Percentiles rank a stretch among this genome's conserved stretches.
phyloP scores from a whole-genome alignment of 768 basidiomycete genomes.

The Amyloporia xantha region DNA sequence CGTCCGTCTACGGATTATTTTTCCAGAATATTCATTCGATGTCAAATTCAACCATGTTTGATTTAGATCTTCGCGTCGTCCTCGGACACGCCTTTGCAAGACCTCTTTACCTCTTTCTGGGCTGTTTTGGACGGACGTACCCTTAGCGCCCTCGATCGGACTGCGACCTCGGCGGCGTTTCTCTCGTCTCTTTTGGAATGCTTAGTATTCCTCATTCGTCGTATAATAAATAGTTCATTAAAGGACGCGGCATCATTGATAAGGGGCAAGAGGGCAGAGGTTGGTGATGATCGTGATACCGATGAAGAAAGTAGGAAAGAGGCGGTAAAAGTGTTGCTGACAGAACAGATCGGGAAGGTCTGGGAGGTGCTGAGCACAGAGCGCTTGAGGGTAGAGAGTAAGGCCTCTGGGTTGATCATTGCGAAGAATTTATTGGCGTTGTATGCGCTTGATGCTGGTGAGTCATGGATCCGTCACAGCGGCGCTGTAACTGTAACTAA shows the following conservation, averaged over 20 bases:
- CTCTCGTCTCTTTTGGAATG: conserved; percentile 67
- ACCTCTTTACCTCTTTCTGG: conserved; percentile 78
- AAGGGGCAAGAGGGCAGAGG: neutral
- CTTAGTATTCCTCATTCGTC: conserved; percentile 47
- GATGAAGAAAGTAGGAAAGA: neutral
- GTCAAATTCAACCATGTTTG: too few species aligned
- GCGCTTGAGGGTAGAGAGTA: conserved; percentile 41
- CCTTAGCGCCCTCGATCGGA: conserved; percentile 49
- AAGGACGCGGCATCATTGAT: conserved; percentile 8
- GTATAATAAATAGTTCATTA: conserved; percentile 26
- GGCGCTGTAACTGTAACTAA: neutral
- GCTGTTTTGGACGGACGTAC: conserved; percentile 66
- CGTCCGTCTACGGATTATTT: conserved; percentile 21
- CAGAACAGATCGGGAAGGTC: conserved; percentile 37
- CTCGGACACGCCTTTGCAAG: conserved; percentile 29
- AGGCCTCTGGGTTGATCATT: conserved; percentile 36
- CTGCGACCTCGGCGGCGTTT: conserved; percentile 55
- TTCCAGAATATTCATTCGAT: neutral
- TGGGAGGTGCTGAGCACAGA: conserved; percentile 42
- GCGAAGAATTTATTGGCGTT: conserved; percentile 33
- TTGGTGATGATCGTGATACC: neutral
- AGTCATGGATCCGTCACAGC: neutral
- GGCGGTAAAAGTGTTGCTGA: conserved; percentile 29
- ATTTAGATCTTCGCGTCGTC: conserved; percentile 17
- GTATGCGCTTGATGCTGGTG: conserved; percentile 23